Evolutionary conservation across 2,329 filamentous ascomycete genomes (phyloP), one percentile per base, ranked within the genome.

Genomic region (Xylaria sp.): DNA sequence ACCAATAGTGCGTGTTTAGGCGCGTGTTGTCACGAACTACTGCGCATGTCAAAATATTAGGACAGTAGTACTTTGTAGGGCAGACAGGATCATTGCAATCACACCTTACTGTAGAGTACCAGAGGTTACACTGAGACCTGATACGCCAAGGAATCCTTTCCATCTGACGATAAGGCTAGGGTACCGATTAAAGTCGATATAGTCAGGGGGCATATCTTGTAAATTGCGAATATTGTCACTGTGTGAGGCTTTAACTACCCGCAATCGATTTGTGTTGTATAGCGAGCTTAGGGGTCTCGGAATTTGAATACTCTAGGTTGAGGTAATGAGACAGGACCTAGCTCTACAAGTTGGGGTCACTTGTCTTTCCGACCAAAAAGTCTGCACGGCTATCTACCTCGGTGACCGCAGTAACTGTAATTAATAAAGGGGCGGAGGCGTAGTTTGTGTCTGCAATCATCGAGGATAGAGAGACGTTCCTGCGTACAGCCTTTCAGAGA

Each of bases 111-210:
- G n/a, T n/a, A 9, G 45, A 50, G 61, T 34, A 30, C 46, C 6
- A 20, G 58, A 25, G 55, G 60, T 64, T 58, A 46, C 63, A 61
- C 43, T 57, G 30, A 59, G 32, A 69, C 64, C 60, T 67, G 67
- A 69, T 53, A 67, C 67, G 67, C 67, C 67, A 69, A 69, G 67
- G n/a, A 67, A 69, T 69, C 67, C 64, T 69, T 63, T 30, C 32
- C n/a, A 58, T 45, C 59, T 43, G 23, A 59, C 43, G 5, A 25
- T 23, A 18, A 63, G 30, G 63, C 20, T 28, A 28, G 48, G 34
- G 41, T 46, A 56, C 50, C 15, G 39, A 36, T 59, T 55, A 61
- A 34, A 13, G 36, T 25, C 34, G n/a, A 30, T 56, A 67, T 39
- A 13, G 20, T 8, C 55, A 63, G 45, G 60, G 55, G 23, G 50